Percentiles rank a stretch among this genome's conserved stretches.
Conservation (phyloP, 2,329 filamentous ascomycete species). For the Neonectria ditissima region DNA sequence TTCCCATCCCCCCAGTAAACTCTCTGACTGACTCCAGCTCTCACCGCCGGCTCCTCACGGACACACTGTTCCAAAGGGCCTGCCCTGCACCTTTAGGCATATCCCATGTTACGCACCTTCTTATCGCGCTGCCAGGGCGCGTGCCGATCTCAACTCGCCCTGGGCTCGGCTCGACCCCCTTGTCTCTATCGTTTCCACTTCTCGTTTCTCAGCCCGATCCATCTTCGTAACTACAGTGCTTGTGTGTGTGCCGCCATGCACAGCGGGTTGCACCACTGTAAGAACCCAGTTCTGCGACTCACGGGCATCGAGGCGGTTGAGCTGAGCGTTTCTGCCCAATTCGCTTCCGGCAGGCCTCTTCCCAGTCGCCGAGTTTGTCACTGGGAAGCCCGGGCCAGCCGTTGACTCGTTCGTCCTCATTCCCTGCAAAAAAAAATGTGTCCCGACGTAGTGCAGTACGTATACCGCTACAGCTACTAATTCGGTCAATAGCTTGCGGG, state of each 20-base stretch:
- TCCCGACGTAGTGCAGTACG: no score
- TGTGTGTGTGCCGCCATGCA: no score
- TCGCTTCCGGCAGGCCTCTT: background rate
- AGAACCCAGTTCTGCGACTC: no score
- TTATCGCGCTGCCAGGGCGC: conserved; percentile 17
- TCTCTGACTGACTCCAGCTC: conserved; percentile 13
- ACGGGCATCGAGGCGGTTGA: no score
- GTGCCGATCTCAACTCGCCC: conserved; percentile 8
- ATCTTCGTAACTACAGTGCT: background rate
- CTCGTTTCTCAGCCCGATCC: background rate
- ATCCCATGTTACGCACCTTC: conserved; percentile 7
- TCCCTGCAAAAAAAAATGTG: no score
- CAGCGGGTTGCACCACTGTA: background rate
- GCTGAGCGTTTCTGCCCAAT: background rate
- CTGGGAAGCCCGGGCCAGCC: background rate
- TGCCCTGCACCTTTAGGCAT: no score
- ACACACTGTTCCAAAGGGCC: conserved; percentile 1
- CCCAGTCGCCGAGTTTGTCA: background rate
- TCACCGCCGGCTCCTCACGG: conserved; percentile 22
- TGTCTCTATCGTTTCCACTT: conserved; percentile 1
- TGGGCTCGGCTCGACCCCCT: background rate
- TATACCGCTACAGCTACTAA: background rate
- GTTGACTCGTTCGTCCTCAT: background rate
- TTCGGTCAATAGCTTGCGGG: background rate
- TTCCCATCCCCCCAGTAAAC: conserved; percentile 11